Base-by-base conservation (phyloP, 2,329 filamentous ascomycete genomes). In the Epichloe gansuensis region DNA sequence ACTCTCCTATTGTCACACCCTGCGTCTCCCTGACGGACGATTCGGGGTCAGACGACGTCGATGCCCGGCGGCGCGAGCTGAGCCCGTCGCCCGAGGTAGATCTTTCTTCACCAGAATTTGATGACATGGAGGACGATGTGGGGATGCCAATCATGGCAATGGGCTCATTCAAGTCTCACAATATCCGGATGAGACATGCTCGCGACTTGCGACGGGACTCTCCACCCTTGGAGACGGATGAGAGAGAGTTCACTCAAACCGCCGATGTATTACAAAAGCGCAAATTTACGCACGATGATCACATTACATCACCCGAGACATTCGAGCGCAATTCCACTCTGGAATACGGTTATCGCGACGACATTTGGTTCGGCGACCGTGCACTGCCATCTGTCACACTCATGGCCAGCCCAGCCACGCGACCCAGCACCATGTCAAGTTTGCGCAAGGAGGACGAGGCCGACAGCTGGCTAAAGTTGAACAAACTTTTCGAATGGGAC, bases 171-270 rank as follows among this genome's bases (percentile, higher is more conserved):
- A 78, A 83, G 7, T 69, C 73, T 44, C 70, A 50, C 21, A 37
- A 13, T 6, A 47, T 68, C 35, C 62, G 69, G 49, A 65, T 69
- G 47, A 67, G 67, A 59, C 68, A 64, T 55, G 63, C 63, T 54
- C 63, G 68, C 61, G 64, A 70, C 59, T 62, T 67, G 55, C 82
- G 87, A 55, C 86, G 85, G n/a, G 82, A 86, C 25, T 93, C 88
- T 57, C 91, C 91, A 50, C 89, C 90, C 15, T 76, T 97, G 39
- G 91, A 97, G 71, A 89, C 87, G 62, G 91, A 97, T 61, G 91
- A 97, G 74, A 88, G 86, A 64, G 93, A 97, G 69, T 98, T 98
- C 65, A 96, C 91, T 6, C 88, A 95, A 70, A 97, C 91, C 1
- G 93, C 93, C 15, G 88, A 89, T 59, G 88, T 85, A 48, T 80